Conservation (phyloP, 2,329 filamentous ascomycete genomes). For the Samsoniella hepiali region DNA sequence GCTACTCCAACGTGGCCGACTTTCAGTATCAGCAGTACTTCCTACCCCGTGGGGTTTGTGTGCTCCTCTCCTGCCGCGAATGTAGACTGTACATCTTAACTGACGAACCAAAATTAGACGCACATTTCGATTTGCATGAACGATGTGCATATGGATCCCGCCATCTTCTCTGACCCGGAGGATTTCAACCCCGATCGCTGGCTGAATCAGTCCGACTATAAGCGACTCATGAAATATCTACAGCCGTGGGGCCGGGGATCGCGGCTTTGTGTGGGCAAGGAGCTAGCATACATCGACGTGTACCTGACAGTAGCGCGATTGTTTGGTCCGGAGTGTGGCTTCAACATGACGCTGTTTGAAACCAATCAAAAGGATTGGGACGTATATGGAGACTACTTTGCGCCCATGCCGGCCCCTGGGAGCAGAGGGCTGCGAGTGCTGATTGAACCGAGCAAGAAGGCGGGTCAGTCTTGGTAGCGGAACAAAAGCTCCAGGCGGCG, state of each 20-base stretch:
- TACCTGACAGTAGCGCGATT: background rate
- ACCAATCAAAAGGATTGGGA: constrained; percentile 2
- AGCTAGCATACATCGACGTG: background rate
- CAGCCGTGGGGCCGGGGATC: constrained; percentile 7
- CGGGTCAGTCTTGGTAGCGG: background rate
- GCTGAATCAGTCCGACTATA: background rate
- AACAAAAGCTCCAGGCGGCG: no score
- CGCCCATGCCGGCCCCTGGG: background rate
- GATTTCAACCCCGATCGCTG: background rate
- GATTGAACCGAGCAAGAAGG: background rate
- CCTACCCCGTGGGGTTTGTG: background rate
- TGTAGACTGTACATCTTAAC: no score
- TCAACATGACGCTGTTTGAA: background rate
- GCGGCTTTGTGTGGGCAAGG: background rate
- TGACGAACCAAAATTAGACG: background rate
- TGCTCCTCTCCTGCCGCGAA: no score
- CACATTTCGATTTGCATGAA: background rate
- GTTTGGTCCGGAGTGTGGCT: background rate
- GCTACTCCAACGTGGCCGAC: background rate
- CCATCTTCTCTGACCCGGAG: background rate
- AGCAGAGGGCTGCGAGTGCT: background rate
- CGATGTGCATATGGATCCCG: background rate
- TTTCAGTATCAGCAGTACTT: background rate
- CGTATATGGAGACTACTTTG: background rate
- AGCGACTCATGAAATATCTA: background rate